Evolutionary conservation across 1,284 basidiomycete species (phyloP).

Genomic region (Inonotus obliquus): DNA sequence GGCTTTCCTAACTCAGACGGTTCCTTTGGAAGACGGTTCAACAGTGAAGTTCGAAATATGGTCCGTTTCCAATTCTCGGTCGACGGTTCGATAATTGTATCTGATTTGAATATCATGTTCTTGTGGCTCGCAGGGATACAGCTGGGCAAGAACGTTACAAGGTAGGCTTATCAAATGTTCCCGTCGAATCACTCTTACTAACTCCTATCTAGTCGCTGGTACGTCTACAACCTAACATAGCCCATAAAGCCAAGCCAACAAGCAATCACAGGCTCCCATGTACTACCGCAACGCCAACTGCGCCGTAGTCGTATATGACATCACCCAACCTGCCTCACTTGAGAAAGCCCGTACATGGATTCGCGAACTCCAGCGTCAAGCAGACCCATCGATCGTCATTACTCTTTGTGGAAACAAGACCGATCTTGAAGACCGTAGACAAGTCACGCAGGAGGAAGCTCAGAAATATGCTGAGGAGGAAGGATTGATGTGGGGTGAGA

Average conservation of each 20-base stretch:
- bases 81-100: neutral
- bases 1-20: conserved; percentile 95
- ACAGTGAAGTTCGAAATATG: conserved; percentile 98
- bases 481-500: conserved; percentile 93
- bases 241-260: conserved; percentile 15
- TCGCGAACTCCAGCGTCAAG: conserved; percentile 93
- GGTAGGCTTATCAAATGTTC: conserved; percentile 39
- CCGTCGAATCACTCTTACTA: conserved; percentile 10
- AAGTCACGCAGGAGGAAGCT: conserved; percentile 80
- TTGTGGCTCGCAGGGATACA: conserved; percentile 61
- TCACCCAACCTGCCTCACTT: conserved; percentile 81
- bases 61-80: conserved; percentile 43
- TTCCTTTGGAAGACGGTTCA: conserved; percentile 84
- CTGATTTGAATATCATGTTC: conserved; percentile 3
- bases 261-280: conserved; percentile 73
- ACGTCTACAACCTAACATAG: conserved; percentile 19
- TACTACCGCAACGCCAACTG: conserved; percentile 89
- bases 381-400: conserved; percentile 94
- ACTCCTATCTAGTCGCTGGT: conserved; percentile 26
- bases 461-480: conserved; percentile 94
- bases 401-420: conserved; percentile 95
- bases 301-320: conserved; percentile 84
- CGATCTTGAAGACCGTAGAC: conserved; percentile 79
- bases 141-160: conserved; percentile 93
- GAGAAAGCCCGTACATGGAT: conserved; percentile 98